Evolutionary conservation across 805 yeast species (phyloP), one percentile per base, ranked within the genome.

Genomic region (Ogataea corticis): DNA sequence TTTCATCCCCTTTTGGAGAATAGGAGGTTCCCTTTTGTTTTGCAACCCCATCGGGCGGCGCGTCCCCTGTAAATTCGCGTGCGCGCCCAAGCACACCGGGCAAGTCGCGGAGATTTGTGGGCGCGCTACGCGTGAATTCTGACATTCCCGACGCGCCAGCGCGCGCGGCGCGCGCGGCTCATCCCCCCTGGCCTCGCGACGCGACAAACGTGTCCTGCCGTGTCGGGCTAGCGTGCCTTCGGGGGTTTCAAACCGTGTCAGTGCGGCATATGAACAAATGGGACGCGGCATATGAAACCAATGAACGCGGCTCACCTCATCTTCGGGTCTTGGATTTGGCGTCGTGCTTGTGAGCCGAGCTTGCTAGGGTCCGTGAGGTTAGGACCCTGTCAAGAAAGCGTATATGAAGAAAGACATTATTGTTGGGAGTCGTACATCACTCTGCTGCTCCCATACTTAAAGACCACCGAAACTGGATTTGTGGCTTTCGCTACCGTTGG

Each of bases 1-100:
- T 41, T 41, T 41, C 39, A n/a, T 33, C 39, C 44, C 44, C 44
- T 34, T 41, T 41, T 38, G 41, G 41, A 21, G 41, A 29, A 40
- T 15, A 32, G 33, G 25, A 27, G 30, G 25, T 39, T 40, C 43
- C 43, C 43, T 32, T 32, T 40, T 40, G 43, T 40, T 40, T 40
- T 32, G 43, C 38, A 25, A 40, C 38, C 7, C 14, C n/a, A 15
- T 9, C 25, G 35, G 40, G 33, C 33, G 14, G 40, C 40, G 40
- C 40, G 40, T 31, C 36, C 36, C 42, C 42, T 30, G 30, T 29
- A n/a, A 29, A 11, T 38, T 33, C 25, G 27, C 42, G 29, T 13
- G 31, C 25, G 27, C 40, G 40, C 14, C 6, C n/a, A 11, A 28
- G n/a, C 31, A 28, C 13, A 21, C 25, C 7, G 40, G 36, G 32